A percentile compares a stretch with the other conserved stretches of the same genome.
Evolutionary conservation across 371 early-diverging fungal species (phyloP).

Genomic region (Polyrhizophydium stewartii): DNA sequence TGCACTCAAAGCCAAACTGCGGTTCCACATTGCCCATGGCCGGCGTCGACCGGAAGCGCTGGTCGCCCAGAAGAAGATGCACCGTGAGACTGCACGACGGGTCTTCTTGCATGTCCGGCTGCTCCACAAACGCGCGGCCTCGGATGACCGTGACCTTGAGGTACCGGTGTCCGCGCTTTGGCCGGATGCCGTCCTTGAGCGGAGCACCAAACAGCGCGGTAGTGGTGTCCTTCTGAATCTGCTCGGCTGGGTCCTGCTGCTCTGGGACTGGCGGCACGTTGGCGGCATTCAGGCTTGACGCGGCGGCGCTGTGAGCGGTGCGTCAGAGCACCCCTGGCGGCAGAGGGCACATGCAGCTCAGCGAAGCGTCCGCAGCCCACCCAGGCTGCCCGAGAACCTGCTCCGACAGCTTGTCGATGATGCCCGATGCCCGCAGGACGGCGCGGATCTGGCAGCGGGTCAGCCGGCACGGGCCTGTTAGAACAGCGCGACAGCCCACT

Average conservation of each 20-base stretch:
- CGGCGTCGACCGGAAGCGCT: conserved; percentile 16
- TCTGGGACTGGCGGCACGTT: too few species aligned
- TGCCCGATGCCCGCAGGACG: background rate
- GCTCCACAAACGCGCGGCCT: background rate
- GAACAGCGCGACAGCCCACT: too few species aligned
- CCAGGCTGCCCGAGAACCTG: background rate
- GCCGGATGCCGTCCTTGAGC: background rate
- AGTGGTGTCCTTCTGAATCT: too few species aligned
- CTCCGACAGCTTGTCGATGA: background rate
- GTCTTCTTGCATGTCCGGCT: conserved; percentile 10
- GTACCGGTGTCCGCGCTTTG: background rate
- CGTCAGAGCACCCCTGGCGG: too few species aligned
- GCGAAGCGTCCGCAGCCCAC: background rate
- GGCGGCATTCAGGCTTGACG: too few species aligned
- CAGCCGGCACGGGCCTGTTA: too few species aligned
- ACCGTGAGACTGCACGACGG: conserved; percentile 16
- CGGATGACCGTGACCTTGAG: background rate
- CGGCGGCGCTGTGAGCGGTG: too few species aligned
- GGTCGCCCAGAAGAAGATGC: conserved; percentile 13
- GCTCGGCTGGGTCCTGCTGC: too few species aligned
- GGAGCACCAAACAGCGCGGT: too few species aligned
- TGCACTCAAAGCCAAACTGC: conserved; percentile 16
- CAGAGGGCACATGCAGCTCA: background rate
- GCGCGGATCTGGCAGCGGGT: background rate
- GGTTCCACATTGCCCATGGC: conserved; percentile 29